A percentile compares a stretch with the other conserved stretches of the same genome.
phyloP scores from a whole-genome alignment of 2,329 filamentous ascomycete species.

The Fusarium nygamai region DNA sequence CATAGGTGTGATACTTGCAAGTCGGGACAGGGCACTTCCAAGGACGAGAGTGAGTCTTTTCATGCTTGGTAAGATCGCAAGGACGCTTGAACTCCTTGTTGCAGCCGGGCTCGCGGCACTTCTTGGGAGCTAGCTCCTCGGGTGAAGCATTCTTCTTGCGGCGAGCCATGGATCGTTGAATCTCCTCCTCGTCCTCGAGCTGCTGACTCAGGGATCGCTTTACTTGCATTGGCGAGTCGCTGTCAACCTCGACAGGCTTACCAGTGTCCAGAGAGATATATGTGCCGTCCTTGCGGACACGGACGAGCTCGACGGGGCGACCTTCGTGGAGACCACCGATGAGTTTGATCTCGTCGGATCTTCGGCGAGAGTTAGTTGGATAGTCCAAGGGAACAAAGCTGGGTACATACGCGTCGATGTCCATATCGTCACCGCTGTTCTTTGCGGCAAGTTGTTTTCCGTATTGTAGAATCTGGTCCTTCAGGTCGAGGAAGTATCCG shows the following conservation, averaged over 20 bases:
- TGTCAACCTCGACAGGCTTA: conserved; percentile 67
- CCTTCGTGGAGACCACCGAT: conserved; percentile 84
- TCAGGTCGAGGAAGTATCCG: conserved; percentile 96
- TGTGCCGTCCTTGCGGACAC: conserved; percentile 82
- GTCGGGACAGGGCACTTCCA: conserved; percentile 87
- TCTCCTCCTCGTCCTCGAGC: conserved; percentile 81
- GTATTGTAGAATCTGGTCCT: conserved; percentile 92
- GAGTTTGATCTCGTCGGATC: conserved; percentile 77
- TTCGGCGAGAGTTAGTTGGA: conserved; percentile 46
- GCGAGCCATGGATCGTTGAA: conserved; percentile 92
- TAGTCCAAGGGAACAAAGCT: conserved; percentile 45
- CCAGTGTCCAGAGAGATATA: conserved; percentile 81
- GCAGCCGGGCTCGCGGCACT: conserved; percentile 79
- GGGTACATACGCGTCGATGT: conserved; percentile 65
- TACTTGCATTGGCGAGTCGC: conserved; percentile 62
- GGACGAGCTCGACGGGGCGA: conserved; percentile 83
- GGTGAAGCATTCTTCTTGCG: conserved; percentile 92
- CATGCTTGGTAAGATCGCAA: conserved; percentile 98
- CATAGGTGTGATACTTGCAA: conserved; percentile 90
- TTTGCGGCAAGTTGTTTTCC: conserved; percentile 83
- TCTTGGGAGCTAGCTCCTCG: conserved; percentile 82
- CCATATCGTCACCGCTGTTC: conserved; percentile 68
- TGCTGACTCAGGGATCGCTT: conserved; percentile 76
- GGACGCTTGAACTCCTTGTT: conserved; percentile 94
- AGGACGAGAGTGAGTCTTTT: conserved; percentile 95